Percentiles rank a stretch among this genome's conserved stretches.
Conservation (phyloP, 208 protist species). For the Leptomonas pyrrhocoris region DNA sequence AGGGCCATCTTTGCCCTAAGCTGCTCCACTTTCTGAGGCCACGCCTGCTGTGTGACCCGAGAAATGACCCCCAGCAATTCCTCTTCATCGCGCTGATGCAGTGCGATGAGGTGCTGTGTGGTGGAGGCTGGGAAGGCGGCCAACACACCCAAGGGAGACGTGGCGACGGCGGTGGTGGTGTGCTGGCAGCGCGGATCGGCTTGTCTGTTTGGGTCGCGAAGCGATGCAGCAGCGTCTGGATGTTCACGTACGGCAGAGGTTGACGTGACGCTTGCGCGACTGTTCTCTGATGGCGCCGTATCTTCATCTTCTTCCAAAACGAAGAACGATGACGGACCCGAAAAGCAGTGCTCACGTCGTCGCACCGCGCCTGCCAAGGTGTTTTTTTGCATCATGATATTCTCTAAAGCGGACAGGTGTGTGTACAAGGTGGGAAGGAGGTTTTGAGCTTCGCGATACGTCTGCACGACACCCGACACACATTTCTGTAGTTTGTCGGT, state of each 20-base stretch:
- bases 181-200: slow-evolving; percentile 9
- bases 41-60: slow-evolving; percentile 47
- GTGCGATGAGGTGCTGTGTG: slow-evolving; percentile 52
- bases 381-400: slow-evolving; percentile 52
- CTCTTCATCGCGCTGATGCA: slow-evolving; percentile 60
- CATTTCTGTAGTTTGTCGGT: slow-evolving; percentile 1
- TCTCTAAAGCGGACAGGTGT: slow-evolving; percentile 57
- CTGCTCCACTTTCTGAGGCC: slow-evolving; percentile 47
- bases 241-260: no score
- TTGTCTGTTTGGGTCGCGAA: background rate
- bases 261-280: no score
- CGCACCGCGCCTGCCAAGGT: slow-evolving; percentile 50
- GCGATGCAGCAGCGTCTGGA: background rate
- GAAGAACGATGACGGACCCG: background rate
- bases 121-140: slow-evolving; percentile 41
- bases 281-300: background rate
- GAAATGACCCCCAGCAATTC: slow-evolving; percentile 47
- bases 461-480: slow-evolving; percentile 45
- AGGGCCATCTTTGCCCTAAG: slow-evolving; percentile 19
- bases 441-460: slow-evolving; percentile 74
- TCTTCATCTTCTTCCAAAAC: slow-evolving; percentile 11
- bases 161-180: slow-evolving; percentile 22
- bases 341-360: slow-evolving; percentile 35
- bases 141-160: slow-evolving; percentile 65
- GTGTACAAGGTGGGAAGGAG: slow-evolving; percentile 43